Conservation (phyloP, 257 asterid genomes). For the Ilex asprella region DNA sequence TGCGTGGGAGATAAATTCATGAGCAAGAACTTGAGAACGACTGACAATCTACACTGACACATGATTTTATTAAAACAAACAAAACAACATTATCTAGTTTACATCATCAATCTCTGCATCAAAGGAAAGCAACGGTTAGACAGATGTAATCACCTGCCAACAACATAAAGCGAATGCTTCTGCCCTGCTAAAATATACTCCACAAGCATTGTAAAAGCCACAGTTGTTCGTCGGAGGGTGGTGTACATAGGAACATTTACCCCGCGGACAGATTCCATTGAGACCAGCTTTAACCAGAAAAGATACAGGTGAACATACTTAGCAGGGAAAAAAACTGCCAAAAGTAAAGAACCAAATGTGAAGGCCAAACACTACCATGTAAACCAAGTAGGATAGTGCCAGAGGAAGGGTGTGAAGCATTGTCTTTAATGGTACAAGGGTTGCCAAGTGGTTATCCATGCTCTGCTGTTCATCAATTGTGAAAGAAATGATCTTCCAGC, state of each 20-base stretch:
- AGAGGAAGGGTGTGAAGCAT: conserved; percentile 14
- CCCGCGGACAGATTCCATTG: conserved; percentile 24
- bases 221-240: conserved; percentile 17
- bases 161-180: conserved; percentile 8
- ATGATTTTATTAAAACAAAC: too few species aligned
- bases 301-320: too few species aligned
- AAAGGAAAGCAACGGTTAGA: background rate
- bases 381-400: conserved; percentile 21
- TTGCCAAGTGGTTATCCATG: background rate
- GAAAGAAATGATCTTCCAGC: conserved; percentile 15
- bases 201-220: conserved; percentile 20
- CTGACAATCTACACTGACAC: too few species aligned
- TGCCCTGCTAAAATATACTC: conserved; percentile 12
- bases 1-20: too few species aligned
- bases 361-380: conserved; percentile 14
- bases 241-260: conserved; percentile 24
- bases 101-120: too few species aligned
- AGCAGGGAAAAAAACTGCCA: too few species aligned
- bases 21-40: too few species aligned
- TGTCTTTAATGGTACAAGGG: conserved; percentile 9
- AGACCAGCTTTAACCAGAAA: conserved; percentile 9
- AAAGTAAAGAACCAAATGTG: background rate
- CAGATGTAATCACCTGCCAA: conserved; percentile 13
- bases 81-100: too few species aligned
- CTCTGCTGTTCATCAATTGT: conserved; percentile 8